These are phyloP conservation scores for Paecilomyces formosus DNA, from an alignment of 2,329 filamentous ascomycete species.

Conservation along the genomic window DNA sequence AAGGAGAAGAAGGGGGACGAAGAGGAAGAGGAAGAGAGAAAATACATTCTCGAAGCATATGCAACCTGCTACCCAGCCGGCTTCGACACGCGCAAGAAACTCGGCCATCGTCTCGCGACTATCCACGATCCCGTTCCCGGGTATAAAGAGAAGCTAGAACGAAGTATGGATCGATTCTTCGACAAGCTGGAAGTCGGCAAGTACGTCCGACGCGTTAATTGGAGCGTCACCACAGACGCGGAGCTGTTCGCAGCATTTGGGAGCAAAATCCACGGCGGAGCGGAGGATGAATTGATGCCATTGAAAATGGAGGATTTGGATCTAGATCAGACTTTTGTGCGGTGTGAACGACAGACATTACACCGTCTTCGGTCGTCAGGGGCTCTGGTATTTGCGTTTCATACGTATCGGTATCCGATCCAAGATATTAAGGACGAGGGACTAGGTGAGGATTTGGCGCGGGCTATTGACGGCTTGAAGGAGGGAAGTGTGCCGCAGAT, in stretches of 20 bases:
- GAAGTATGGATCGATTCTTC: constrained; percentile 25
- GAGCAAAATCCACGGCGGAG: constrained; percentile 20
- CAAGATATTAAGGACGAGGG: constrained; percentile 51
- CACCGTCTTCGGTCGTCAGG: constrained; percentile 49
- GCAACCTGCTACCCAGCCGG: constrained; percentile 51
- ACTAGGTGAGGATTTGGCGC: constrained; percentile 44
- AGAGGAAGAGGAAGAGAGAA: constrained; percentile 14
- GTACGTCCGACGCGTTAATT: constrained; percentile 48
- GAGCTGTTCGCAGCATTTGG: constrained; percentile 35
- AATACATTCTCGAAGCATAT: constrained; percentile 52
- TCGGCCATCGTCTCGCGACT: constrained; percentile 43
- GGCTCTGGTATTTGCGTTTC: constrained; percentile 54
- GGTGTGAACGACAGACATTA: constrained; percentile 55
- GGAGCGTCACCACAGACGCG: constrained; percentile 33
- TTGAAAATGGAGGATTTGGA: constrained; percentile 33
- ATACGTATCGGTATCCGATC: constrained; percentile 55
- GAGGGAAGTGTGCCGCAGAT: constrained; percentile 52
- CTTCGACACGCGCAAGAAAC: constrained; percentile 50
- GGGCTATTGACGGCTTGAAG: constrained; percentile 53
- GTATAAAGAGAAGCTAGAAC: constrained; percentile 20
- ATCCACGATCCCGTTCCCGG: constrained; percentile 46
- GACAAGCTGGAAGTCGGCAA: constrained; percentile 14
- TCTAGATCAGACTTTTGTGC: constrained; percentile 42
- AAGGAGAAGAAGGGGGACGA: constrained; percentile 9
- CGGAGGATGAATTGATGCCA: constrained; percentile 15